Evolutionary conservation across 2,329 filamentous ascomycete genomes (phyloP).

Genomic region (Cyclaneusma minus): DNA sequence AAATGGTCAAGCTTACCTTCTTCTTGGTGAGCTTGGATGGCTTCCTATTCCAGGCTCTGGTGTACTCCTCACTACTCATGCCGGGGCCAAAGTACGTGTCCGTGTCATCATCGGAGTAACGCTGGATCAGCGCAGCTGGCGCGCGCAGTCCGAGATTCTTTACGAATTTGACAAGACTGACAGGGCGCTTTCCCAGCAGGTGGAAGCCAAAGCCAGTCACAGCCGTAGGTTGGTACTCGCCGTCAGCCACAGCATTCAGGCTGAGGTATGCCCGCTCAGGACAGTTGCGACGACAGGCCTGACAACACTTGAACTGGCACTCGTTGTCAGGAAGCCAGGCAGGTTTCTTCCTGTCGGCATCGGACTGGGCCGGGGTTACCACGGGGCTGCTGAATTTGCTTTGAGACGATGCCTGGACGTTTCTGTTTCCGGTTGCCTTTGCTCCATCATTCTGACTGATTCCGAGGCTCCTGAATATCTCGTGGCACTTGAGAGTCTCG

Average conservation of each 20-base stretch:
- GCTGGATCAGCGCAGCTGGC: slow-evolving; percentile 4
- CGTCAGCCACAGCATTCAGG: slow-evolving; percentile 31
- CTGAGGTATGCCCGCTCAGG: slow-evolving; percentile 31
- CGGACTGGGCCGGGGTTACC: too few species aligned
- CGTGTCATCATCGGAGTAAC: too few species aligned
- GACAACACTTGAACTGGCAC: slow-evolving; percentile 35
- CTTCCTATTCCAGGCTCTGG: slow-evolving; percentile 5
- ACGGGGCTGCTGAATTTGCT: too few species aligned
- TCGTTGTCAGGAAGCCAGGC: slow-evolving; percentile 26
- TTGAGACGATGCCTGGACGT: too few species aligned
- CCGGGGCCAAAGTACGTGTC: too few species aligned
- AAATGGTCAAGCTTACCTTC: neutral
- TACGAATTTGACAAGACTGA: slow-evolving; percentile 10
- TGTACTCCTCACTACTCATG: neutral
- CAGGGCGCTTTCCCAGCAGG: slow-evolving; percentile 24
- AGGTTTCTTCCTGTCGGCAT: slow-evolving; percentile 13
- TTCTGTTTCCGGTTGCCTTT: too few species aligned
- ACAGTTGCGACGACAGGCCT: slow-evolving; percentile 28
- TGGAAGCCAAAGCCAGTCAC: slow-evolving; percentile 38
- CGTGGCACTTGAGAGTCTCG: too few species aligned
- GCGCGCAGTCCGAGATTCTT: slow-evolving; percentile 15
- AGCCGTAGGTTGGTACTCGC: slow-evolving; percentile 31
- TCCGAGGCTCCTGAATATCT: too few species aligned
- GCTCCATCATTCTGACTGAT: too few species aligned
- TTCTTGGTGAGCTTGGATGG: neutral